phyloP scores from a whole-genome alignment of 2,329 filamentous ascomycete genomes.

The Coleophoma cylindrospora region DNA sequence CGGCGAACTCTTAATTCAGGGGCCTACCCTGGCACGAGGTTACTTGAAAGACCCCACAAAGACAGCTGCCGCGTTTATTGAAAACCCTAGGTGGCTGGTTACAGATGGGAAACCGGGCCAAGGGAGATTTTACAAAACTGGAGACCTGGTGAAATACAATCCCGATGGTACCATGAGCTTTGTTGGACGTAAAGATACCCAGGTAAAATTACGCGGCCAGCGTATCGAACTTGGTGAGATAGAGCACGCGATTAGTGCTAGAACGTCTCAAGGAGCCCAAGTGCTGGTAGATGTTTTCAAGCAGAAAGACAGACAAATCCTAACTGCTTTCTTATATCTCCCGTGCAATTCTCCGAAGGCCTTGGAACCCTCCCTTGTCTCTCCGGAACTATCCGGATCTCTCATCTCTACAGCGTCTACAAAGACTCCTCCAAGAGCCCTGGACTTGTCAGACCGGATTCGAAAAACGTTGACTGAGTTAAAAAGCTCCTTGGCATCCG shows the following conservation, averaged over 20 bases:
- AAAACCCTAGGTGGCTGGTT: constrained; percentile 22
- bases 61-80: constrained; percentile 30
- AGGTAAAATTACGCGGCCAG: constrained; percentile 41
- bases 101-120: background rate
- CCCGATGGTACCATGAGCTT: constrained; percentile 45
- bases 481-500: constrained; percentile 49
- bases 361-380: too few relatives aligned
- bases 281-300: too few relatives aligned
- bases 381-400: too few relatives aligned
- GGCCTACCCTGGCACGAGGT: constrained; percentile 30
- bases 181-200: too few relatives aligned
- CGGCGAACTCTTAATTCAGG: constrained; percentile 33
- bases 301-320: too few relatives aligned
- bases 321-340: too few relatives aligned
- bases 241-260: too few relatives aligned
- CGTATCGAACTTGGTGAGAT: constrained; percentile 16
- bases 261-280: too few relatives aligned
- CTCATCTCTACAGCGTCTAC: too few relatives aligned
- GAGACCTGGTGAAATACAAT: constrained; percentile 43
- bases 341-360: too few relatives aligned
- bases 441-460: too few relatives aligned
- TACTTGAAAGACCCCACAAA: constrained; percentile 33
- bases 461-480: constrained; percentile 41
- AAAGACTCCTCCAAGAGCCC: too few relatives aligned
- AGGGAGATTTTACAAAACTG: constrained; percentile 44